These are phyloP conservation scores for Arthrobotrys iridis DNA, from an alignment of 2,329 filamentous ascomycete genomes.

Conservation along the genomic window DNA sequence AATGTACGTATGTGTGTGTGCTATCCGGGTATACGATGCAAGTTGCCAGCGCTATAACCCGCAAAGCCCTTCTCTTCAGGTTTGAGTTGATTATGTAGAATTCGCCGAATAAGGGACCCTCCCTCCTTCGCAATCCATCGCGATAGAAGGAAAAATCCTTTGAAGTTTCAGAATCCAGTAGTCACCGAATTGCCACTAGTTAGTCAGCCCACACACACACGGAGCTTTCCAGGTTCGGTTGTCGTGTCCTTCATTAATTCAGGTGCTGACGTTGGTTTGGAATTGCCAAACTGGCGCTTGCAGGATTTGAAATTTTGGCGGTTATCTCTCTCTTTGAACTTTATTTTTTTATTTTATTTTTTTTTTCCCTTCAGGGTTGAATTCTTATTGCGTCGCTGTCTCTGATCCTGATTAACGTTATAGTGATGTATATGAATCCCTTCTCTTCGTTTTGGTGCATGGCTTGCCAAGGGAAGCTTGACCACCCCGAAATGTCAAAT, in stretches of 20 bases:
- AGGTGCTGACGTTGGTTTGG: slow-evolving; percentile 14
- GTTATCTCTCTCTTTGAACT: too few species aligned
- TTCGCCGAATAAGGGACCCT: slow-evolving; percentile 33
- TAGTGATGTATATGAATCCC: too few species aligned
- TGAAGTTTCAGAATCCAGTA: slow-evolving; percentile 24
- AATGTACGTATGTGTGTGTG: neutral
- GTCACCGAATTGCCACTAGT: neutral
- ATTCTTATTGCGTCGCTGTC: too few species aligned
- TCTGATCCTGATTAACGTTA: too few species aligned
- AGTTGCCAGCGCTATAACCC: neutral
- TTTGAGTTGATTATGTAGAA: neutral
- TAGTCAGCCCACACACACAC: neutral
- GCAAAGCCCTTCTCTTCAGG: too few species aligned
- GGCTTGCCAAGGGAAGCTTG: slow-evolving; percentile 53
- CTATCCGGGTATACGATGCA: neutral
- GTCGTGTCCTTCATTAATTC: too few species aligned
- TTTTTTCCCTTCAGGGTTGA: too few species aligned
- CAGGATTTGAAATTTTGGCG: too few species aligned
- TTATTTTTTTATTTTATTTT: too few species aligned
- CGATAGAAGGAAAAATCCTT: slow-evolving; percentile 28
- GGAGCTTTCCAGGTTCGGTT: slow-evolving; percentile 19
- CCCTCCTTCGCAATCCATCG: neutral
- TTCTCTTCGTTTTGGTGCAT: too few species aligned
- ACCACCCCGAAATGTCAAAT: slow-evolving; percentile 14
- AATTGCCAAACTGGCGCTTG: slow-evolving; percentile 13